Conservation (phyloP, 176 grass and related monocot species). For the Triticum turgidum region DNA sequence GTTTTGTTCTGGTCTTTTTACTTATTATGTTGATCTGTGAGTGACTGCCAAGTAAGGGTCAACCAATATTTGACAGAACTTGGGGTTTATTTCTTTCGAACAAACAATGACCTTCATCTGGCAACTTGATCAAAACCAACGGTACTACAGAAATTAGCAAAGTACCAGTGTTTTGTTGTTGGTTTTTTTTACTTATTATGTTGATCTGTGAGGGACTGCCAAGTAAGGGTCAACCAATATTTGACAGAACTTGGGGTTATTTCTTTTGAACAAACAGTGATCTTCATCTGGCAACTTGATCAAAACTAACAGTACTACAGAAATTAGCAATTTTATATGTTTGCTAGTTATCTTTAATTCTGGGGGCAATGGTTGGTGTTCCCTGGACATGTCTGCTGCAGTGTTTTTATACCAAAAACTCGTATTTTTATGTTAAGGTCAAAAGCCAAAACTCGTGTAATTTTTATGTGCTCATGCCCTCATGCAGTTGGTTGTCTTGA, state of each 20-base stretch:
- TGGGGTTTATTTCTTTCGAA: background rate
- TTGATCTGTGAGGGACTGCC: background rate
- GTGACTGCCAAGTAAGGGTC: background rate
- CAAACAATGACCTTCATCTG: background rate
- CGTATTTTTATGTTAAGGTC: background rate
- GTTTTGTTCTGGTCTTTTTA: background rate
- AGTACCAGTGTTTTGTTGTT: background rate
- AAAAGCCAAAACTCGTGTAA: background rate
- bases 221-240: background rate
- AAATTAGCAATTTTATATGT: background rate
- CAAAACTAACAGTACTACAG: no score
- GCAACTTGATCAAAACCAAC: background rate
- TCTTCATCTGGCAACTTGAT: background rate
- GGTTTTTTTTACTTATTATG: background rate
- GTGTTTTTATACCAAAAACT: background rate
- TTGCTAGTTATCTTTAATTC: background rate
- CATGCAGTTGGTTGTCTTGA: constrained; percentile 78
- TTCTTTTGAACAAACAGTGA: background rate
- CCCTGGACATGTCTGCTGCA: background rate
- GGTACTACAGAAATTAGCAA: no score
- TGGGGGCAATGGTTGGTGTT: background rate
- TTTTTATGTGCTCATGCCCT: constrained; percentile 20
- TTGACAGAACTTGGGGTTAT: background rate
- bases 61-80: background rate
- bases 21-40: background rate